phyloP scores from a whole-genome alignment of 495 filamentous ascomycete species.

The Xylaria intraflava region DNA sequence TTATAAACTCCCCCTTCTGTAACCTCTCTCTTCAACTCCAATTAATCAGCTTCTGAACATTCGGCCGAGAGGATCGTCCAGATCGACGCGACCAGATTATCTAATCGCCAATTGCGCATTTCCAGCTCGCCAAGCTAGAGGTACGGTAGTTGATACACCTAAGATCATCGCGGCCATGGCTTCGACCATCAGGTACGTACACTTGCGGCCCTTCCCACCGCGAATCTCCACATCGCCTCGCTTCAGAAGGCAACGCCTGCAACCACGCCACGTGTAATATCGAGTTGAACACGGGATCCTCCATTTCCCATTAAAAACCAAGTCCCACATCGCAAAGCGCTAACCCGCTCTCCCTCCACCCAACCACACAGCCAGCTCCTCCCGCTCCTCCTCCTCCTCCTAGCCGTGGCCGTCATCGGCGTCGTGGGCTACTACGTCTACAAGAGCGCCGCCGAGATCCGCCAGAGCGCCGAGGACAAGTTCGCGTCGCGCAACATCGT shows the following conservation, averaged over 20 bases:
- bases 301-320: too few species aligned
- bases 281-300: too few species aligned
- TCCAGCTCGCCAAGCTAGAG: not conserved
- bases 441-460: conserved; percentile 60
- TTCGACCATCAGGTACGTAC: conserved; percentile 4
- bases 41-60: not conserved
- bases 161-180: not conserved
- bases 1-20: too few species aligned
- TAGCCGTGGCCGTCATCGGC: conserved; percentile 53
- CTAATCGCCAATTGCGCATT: not conserved
- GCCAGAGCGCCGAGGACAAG: conserved; percentile 58
- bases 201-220: too few species aligned
- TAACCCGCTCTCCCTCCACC: not conserved
- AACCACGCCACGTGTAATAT: too few species aligned
- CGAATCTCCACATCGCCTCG: too few species aligned
- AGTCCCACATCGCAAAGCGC: too few species aligned
- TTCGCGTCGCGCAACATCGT: conserved; percentile 78
- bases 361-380: conserved; percentile 47
- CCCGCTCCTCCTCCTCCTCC: conserved; percentile 67
- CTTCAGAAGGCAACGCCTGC: too few species aligned
- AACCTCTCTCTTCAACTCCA: not conserved
- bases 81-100: not conserved
- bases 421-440: conserved; percentile 71
- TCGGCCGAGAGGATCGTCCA: too few species aligned
- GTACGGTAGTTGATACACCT: not conserved